Conservation (phyloP, 139 green algal species). For the Tetraselmis striata region DNA sequence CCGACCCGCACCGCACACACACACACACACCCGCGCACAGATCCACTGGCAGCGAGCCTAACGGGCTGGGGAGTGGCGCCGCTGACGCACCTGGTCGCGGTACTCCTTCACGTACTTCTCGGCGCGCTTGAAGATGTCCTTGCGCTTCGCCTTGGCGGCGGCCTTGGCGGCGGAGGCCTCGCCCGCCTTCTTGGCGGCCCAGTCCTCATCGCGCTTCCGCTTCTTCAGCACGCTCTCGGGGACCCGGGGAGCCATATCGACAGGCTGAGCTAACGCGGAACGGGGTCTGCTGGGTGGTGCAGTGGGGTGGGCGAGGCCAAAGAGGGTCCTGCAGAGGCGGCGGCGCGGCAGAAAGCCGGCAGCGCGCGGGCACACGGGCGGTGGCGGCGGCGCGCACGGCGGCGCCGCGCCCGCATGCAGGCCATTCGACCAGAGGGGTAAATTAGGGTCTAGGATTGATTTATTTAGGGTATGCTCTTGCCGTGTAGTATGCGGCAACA, state of each 20-base stretch:
- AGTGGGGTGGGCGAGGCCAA: background rate
- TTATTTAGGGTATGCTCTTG: too few species aligned
- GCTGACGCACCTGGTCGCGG: conserved; percentile 78
- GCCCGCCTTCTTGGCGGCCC: conserved; percentile 66
- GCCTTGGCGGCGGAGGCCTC: conserved; percentile 54
- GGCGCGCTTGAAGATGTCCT: conserved; percentile 93
- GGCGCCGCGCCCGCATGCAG: too few species aligned
- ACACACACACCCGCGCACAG: too few species aligned
- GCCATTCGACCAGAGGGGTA: too few species aligned
- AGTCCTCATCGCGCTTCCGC: conserved; percentile 83
- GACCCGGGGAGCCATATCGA: conserved; percentile 21
- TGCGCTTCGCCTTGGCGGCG: conserved; percentile 52
- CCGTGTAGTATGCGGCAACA: too few species aligned
- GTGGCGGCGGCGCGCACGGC: too few species aligned
- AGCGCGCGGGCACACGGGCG: background rate
- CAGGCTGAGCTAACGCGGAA: background rate
- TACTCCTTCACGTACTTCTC: conserved; percentile 98
- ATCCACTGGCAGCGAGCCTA: too few species aligned
- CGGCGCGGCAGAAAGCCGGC: too few species aligned
- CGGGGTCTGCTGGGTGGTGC: background rate
- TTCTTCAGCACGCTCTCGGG: conserved; percentile 88
- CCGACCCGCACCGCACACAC: too few species aligned
- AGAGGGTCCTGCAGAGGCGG: background rate
- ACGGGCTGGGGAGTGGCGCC: too few species aligned
- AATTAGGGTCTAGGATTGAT: too few species aligned